phyloP scores from a whole-genome alignment of 805 yeast species.

The Lachancea quebecensis region DNA sequence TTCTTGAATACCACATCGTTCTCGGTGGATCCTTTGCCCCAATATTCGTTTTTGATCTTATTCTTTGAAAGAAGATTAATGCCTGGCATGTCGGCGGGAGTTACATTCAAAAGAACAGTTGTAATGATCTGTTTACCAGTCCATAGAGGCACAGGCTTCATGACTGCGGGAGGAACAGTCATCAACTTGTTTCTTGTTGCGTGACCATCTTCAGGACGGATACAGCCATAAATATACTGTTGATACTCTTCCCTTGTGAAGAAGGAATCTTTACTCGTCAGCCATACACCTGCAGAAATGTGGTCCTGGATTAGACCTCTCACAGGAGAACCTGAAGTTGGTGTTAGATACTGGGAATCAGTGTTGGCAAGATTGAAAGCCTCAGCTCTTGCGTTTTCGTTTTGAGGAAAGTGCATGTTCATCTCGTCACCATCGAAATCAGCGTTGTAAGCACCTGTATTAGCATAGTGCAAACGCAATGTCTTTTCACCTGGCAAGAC shows the following conservation, averaged over 20 bases:
- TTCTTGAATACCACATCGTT: conserved; percentile 77
- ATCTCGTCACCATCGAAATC: conserved; percentile 99
- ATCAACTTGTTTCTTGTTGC: conserved; percentile 60
- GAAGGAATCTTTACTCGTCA: conserved; percentile 86
- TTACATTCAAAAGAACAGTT: conserved; percentile 82
- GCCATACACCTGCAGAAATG: conserved; percentile 98
- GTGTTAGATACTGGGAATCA: conserved; percentile 94
- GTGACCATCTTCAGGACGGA: conserved; percentile 97
- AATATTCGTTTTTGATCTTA: conserved; percentile 88
- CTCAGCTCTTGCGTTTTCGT: conserved; percentile 94
- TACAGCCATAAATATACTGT: conserved; percentile 86
- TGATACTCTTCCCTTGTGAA: conserved; percentile 90
- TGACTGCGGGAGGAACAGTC: conserved; percentile 83
- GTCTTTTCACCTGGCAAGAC: conserved; percentile 98
- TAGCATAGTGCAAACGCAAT: conserved; percentile 92
- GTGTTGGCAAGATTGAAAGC: conserved; percentile 93
- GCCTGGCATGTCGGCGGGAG: conserved; percentile 86
- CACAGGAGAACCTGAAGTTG: conserved; percentile 96
- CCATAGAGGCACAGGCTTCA: conserved; percentile 88
- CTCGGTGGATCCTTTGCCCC: conserved; percentile 83
- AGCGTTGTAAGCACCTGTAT: conserved; percentile 98
- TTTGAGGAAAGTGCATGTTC: conserved; percentile 99
- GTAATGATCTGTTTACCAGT: conserved; percentile 96
- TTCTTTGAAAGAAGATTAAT: conserved; percentile 75
- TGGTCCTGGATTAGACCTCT: conserved; percentile 99